phyloP scores from a whole-genome alignment of 116 monocot genomes.

The Cymodocea nodosa region DNA sequence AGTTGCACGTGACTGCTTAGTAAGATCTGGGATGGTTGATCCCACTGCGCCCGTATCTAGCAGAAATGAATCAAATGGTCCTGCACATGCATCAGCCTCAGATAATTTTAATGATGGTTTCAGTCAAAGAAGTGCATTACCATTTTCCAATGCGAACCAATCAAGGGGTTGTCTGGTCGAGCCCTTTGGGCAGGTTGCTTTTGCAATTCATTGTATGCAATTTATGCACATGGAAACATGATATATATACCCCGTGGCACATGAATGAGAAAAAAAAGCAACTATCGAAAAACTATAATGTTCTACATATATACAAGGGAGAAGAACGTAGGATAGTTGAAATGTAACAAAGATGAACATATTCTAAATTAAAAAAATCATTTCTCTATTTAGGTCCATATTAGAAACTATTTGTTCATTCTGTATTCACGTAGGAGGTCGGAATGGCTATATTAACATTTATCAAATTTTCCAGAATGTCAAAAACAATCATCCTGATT shows the following conservation, averaged over 20 bases:
- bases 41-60: slow-evolving; percentile 5
- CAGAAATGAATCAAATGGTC: slow-evolving; percentile 13
- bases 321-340: no score
- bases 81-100: slow-evolving; percentile 10
- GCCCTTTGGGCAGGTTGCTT: background rate
- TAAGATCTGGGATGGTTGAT: slow-evolving; percentile 61
- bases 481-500: slow-evolving; percentile 10
- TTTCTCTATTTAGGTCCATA: no score
- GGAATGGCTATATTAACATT: background rate
- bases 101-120: slow-evolving; percentile 10
- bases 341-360: no score
- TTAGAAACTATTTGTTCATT: slow-evolving; percentile 1
- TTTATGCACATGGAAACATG: no score
- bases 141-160: slow-evolving; percentile 9
- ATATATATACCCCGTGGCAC: no score
- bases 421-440: background rate
- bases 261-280: no score
- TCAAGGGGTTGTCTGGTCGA: slow-evolving; percentile 4
- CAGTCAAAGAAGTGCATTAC: slow-evolving; percentile 8
- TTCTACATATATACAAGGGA: no score
- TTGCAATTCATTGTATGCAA: no score
- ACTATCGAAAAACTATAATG: no score
- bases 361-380: no score
- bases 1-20: slow-evolving; percentile 66
- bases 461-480: slow-evolving; percentile 22